Evolutionary conservation across 2,329 filamentous ascomycete genomes (phyloP), one percentile per base, ranked within the genome.

Genomic region (Fusarium sublunatum): DNA sequence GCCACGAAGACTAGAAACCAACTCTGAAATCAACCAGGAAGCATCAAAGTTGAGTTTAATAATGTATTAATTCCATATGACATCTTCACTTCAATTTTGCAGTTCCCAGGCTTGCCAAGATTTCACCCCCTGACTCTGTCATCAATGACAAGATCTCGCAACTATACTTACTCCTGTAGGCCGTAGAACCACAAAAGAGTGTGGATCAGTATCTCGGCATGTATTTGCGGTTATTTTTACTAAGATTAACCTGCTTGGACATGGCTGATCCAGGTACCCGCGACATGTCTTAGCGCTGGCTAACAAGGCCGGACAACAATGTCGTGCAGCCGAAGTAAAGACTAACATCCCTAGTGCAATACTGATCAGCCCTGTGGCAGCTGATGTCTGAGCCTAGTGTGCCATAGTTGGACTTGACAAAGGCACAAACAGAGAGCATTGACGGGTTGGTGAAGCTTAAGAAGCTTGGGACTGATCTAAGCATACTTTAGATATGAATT

Each of bases 261-360:
- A 12, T 34, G 29, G n/a, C 19, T 51, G 41, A 59, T 52, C 28
- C 42, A 60, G 57, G 49, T 61, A 61, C 57, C 57, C 56, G 49
- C 49, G 38, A 40, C 29, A 29, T 24, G 34, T 61, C 36, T 40
- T 55, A 48, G 49, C 34, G 55, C 48, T 58, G n/a, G 25, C 34
- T 55, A 48, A 55, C 6, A n/a, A 24, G 39, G 42, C 61, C 50
- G 61, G 51, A 53, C 34, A 45, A 9, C 39, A 57, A 65, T 65
- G 62, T 66, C 45, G 58, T 66, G 62, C 62, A 65, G 63, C 53
- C 48, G 58, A 42, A 25, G 39, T 29, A 28, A 45, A 43, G 35
- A 46, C 58, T 63, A 59, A 49, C 29, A 43, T 55, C 13, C 29
- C 31, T 63, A 66, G 61, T 48, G 46, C 43, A 13, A 42, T 45